A percentile compares a stretch with the other conserved stretches of the same genome.
Conservation (phyloP, 352 stramenopile genomes). For the Phytophthora hibernalis region DNA sequence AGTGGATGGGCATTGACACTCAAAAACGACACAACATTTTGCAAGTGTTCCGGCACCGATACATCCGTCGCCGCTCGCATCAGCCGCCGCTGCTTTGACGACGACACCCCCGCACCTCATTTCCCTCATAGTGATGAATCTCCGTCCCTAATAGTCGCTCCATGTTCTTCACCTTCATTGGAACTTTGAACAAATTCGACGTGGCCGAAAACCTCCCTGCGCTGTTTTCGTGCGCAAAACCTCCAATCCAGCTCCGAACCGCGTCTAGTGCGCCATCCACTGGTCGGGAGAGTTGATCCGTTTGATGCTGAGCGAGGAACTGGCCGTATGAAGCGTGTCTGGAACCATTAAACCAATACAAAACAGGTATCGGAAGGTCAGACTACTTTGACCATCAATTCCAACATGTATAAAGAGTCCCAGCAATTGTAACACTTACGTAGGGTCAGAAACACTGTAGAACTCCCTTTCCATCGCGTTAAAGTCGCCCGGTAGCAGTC, state of each 20-base stretch:
- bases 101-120: neutral
- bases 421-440: slow-evolving; percentile 42
- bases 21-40: slow-evolving; percentile 62
- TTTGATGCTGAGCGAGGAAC: slow-evolving; percentile 53
- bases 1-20: slow-evolving; percentile 77
- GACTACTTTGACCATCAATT: neutral
- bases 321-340: slow-evolving; percentile 63
- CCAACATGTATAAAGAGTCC: neutral
- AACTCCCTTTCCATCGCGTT: slow-evolving; percentile 54
- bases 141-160: slow-evolving; percentile 61
- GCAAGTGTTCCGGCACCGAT: slow-evolving; percentile 48
- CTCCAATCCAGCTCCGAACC: slow-evolving; percentile 55
- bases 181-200: slow-evolving; percentile 54
- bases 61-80: slow-evolving; percentile 48
- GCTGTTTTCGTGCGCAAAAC: slow-evolving; percentile 22
- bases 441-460: slow-evolving; percentile 62
- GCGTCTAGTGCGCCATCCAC: slow-evolving; percentile 51
- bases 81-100: slow-evolving; percentile 37
- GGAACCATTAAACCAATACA: slow-evolving; percentile 1
- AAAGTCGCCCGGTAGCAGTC: slow-evolving; percentile 61
- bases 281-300: slow-evolving; percentile 52
- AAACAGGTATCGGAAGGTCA: slow-evolving; percentile 6
- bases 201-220: slow-evolving; percentile 46
- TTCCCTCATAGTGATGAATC: slow-evolving; percentile 53
- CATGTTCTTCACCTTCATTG: slow-evolving; percentile 51